phyloP scores from a whole-genome alignment of 2,329 filamentous ascomycete species.

The Alternaria novae-zelandiae region DNA sequence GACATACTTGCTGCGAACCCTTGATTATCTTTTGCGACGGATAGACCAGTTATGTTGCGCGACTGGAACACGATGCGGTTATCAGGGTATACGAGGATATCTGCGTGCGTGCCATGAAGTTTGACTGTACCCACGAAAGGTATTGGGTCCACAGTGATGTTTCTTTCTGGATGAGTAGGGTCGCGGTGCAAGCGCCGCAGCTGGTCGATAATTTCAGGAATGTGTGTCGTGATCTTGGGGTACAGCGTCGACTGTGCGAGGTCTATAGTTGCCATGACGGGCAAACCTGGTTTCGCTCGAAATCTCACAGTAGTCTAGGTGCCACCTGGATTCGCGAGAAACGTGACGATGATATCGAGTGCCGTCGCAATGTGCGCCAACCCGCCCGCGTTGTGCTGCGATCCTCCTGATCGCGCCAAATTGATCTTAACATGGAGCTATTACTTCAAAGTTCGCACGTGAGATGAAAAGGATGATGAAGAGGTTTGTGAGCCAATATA shows the following conservation, averaged over 20 bases:
- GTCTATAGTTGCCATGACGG: conserved; percentile 13
- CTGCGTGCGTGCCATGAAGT: conserved; percentile 43
- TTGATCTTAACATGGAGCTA: background rate
- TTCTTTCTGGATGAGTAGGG: conserved; percentile 1
- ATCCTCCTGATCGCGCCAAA: background rate
- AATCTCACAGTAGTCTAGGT: no score
- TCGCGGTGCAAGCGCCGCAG: conserved; percentile 18
- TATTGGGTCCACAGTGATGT: conserved; percentile 13
- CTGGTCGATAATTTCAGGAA: conserved; percentile 23
- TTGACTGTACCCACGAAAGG: conserved; percentile 40
- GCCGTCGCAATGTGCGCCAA: background rate
- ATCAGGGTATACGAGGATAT: conserved; percentile 33
- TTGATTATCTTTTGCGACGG: conserved; percentile 27
- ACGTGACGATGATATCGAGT: no score
- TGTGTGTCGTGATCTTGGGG: conserved; percentile 38
- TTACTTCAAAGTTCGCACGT: background rate
- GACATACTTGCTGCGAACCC: conserved; percentile 34
- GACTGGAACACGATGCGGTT: conserved; percentile 33
- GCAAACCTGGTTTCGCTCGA: no score
- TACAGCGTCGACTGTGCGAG: conserved; percentile 31
- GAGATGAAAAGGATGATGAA: background rate
- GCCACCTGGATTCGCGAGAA: no score
- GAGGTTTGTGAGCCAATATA: background rate
- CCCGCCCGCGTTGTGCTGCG: background rate
- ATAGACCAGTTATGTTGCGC: conserved; percentile 27